A percentile compares a stretch with the other conserved stretches of the same genome.
Conservation (phyloP, 257 asterid species). For the Voacanga thouarsii region DNA sequence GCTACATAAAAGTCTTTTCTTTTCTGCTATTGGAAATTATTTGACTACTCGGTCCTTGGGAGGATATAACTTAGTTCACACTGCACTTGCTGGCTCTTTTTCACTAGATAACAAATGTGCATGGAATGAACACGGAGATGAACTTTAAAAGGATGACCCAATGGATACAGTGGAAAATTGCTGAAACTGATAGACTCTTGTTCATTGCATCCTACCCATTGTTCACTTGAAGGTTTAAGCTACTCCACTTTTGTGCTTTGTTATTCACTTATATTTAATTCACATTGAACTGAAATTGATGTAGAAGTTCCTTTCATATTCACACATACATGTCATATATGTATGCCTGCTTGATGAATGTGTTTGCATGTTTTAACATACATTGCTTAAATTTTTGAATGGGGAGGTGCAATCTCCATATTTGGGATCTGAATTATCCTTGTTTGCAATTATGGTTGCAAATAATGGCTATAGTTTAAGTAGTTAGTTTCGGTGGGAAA, state of each 20-base stretch:
- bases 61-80: not conserved
- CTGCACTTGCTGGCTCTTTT: not conserved
- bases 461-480: not conserved
- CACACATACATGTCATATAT: not conserved
- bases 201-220: not conserved
- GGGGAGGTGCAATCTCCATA: too few relatives aligned
- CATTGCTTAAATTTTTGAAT: not conserved
- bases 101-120: not conserved
- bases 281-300: not conserved
- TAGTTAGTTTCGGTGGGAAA: not conserved
- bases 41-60: not conserved
- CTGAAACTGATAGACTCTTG: not conserved
- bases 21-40: not conserved
- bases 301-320: not conserved
- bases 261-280: not conserved
- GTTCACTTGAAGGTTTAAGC: not conserved
- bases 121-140: not conserved
- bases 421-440: not conserved
- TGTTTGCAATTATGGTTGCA: not conserved
- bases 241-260: not conserved
- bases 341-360: too few relatives aligned
- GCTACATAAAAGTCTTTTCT: not conserved
- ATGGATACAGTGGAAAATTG: not conserved
- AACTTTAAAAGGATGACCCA: not conserved
- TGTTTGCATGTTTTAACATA: not conserved